These are phyloP conservation scores for Quercus ilex DNA, from an alignment of 306 rosid genomes.

Conservation along the genomic window DNA sequence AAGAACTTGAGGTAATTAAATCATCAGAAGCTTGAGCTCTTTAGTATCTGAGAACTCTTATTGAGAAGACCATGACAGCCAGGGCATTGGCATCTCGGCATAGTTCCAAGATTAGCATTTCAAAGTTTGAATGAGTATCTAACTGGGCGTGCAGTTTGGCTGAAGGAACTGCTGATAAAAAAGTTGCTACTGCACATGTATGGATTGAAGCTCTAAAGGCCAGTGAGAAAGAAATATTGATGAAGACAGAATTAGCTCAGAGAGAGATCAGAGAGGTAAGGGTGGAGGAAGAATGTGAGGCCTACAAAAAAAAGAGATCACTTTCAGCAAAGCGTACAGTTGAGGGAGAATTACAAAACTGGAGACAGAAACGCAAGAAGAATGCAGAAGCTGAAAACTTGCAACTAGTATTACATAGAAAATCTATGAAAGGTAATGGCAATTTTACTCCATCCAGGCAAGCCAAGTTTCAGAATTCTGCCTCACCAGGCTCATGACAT, in stretches of 20 bases:
- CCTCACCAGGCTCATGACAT: constrained; percentile 51
- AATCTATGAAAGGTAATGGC: constrained; percentile 41
- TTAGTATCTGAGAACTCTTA: constrained; percentile 52
- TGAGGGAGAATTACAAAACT: constrained; percentile 36
- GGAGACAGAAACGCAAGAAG: constrained; percentile 46
- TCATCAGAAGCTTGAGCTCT: constrained; percentile 58
- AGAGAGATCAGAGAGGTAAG: constrained; percentile 53
- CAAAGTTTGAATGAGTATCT: constrained; percentile 81
- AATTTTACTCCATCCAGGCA: constrained; percentile 38
- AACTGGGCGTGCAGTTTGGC: constrained; percentile 66
- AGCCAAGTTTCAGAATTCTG: constrained; percentile 43
- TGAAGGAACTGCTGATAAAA: constrained; percentile 70
- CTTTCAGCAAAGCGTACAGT: constrained; percentile 35
- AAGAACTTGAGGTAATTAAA: constrained; percentile 66
- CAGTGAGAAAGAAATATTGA: constrained; percentile 74
- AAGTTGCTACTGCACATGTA: constrained; percentile 77
- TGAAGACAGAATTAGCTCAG: constrained; percentile 45
- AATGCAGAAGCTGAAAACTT: constrained; percentile 30
- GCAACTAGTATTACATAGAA: constrained; percentile 34
- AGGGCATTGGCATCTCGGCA: constrained; percentile 51
- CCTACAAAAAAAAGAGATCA: constrained; percentile 28
- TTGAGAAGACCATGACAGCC: constrained; percentile 48
- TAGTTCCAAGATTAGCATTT: constrained; percentile 61
- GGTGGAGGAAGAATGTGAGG: constrained; percentile 42
- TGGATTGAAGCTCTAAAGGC: constrained; percentile 92